Base-by-base conservation (phyloP, 1,284 basidiomycete genomes). In the Heterobasidion occidentale region DNA sequence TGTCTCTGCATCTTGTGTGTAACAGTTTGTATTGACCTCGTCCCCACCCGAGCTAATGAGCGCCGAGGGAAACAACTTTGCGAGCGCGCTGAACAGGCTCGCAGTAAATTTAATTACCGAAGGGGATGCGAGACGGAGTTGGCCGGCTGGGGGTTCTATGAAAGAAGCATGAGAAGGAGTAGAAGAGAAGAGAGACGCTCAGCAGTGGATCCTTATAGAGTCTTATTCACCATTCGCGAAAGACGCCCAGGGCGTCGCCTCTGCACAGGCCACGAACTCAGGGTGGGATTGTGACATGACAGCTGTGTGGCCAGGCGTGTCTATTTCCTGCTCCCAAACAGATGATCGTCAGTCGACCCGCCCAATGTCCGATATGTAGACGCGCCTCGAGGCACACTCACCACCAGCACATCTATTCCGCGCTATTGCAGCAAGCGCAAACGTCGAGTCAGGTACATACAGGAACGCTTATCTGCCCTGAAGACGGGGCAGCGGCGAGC, bases 11-110 rank as follows among this genome's bases (percentile, higher is more conserved):
- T 92, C 89, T 42, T 81, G 65, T 0, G 73, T 71, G 67, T 89
- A 92, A 69, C 89, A 92, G 47, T 76, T 74, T 12, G 67, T 65
- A 66, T 92, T 92, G 58, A 93, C 68, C 70, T 95, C 91, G 66
- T 94, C 92, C 0, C 92, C 91, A 1, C 92, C 92, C 0, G 88
- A 87, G 61, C 82, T 83, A 65, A 94, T 81, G 58, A 88, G 76
- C 27, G 68, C 74, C n/a, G 83, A 80, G 0, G 81, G 78, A 60
- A 87, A 77, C 36, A 79, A 69, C 12, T 70, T 66, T 2, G 78
- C 67, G 2, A 74, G 65, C 1, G 69, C 65, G 5, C 64, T 60
- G 59, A 85, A 75, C 33, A 88, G 64, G 9, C 68, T 66, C 9
- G 70, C 64, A 14, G 78, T 76, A 61, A 80, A 84, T 8, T 73